Conservation (phyloP, 495 filamentous ascomycete species). For the Penicilliopsis zonata region DNA sequence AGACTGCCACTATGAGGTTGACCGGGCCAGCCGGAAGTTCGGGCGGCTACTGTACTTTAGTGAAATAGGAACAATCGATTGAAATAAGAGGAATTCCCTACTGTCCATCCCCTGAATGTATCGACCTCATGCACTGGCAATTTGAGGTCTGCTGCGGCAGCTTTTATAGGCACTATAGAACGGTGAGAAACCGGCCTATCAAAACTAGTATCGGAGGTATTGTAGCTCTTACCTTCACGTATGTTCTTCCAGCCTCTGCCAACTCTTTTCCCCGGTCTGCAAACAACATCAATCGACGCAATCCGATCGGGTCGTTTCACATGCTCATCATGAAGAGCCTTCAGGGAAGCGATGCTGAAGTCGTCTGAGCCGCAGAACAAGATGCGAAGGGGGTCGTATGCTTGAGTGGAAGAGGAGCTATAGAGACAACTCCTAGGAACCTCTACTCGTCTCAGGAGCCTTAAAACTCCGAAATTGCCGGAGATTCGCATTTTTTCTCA, state of each 20-base stretch:
- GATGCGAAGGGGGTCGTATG: slow-evolving; percentile 62
- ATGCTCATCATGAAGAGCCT: slow-evolving; percentile 54
- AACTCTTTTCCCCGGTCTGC: slow-evolving; percentile 58
- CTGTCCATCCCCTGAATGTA: slow-evolving; percentile 72
- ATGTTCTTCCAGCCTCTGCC: slow-evolving; percentile 63
- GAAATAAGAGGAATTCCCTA: slow-evolving; percentile 17
- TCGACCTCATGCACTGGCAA: slow-evolving; percentile 64
- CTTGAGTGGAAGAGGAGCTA: slow-evolving; percentile 19
- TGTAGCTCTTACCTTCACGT: slow-evolving; percentile 43
- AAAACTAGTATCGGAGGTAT: slow-evolving; percentile 3
- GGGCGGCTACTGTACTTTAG: slow-evolving; percentile 42
- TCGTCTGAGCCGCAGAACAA: slow-evolving; percentile 93
- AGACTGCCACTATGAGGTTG: slow-evolving; percentile 89
- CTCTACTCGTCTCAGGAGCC: slow-evolving; percentile 9
- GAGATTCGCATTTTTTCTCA: no score
- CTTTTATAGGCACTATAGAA: slow-evolving; percentile 59
- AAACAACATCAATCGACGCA: slow-evolving; percentile 77
- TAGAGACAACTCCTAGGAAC: slow-evolving; percentile 4
- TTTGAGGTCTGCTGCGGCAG: slow-evolving; percentile 44
- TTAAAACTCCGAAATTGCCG: slow-evolving; percentile 10
- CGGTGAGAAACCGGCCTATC: slow-evolving; percentile 2
- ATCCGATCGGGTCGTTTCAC: slow-evolving; percentile 43
- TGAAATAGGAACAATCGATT: slow-evolving; percentile 6
- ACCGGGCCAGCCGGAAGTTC: slow-evolving; percentile 35
- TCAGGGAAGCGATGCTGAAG: slow-evolving; percentile 74